A percentile compares a stretch with the other conserved stretches of the same genome.
phyloP scores from a whole-genome alignment of 2,329 filamentous ascomycete genomes.

The Phaeoacremonium minimum region DNA sequence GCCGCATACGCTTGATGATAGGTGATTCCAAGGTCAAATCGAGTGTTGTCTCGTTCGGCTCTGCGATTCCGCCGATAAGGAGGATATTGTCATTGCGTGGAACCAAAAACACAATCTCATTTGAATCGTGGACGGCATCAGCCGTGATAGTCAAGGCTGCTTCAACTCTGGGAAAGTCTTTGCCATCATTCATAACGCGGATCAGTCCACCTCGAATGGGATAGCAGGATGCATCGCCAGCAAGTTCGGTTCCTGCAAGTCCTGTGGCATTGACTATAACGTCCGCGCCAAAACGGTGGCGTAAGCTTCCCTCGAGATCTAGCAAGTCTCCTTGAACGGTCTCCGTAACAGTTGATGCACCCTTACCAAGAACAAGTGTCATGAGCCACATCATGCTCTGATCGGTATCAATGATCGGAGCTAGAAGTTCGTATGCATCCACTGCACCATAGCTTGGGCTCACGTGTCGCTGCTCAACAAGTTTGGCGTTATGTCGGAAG shows the following conservation, averaged over 20 bases:
- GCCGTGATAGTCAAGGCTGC: conserved; percentile 34
- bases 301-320: conserved; percentile 26
- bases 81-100: conserved; percentile 38
- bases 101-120: conserved; percentile 37
- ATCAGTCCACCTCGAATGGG: conserved; percentile 37
- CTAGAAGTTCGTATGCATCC: conserved; percentile 38
- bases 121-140: conserved; percentile 24
- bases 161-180: conserved; percentile 32
- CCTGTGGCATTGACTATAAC: conserved; percentile 39
- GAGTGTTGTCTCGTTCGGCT: conserved; percentile 29
- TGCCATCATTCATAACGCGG: conserved; percentile 39
- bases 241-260: conserved; percentile 27
- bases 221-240: conserved; percentile 31
- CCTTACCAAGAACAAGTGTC: conserved; percentile 33
- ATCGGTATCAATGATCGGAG: conserved; percentile 42
- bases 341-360: conserved; percentile 30
- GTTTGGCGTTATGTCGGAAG: conserved; percentile 26
- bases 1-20: conserved; percentile 34
- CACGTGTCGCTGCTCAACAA: conserved; percentile 28
- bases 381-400: conserved; percentile 35
- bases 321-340: conserved; percentile 29
- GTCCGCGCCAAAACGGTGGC: conserved; percentile 27
- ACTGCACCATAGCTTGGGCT: conserved; percentile 27
- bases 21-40: conserved; percentile 31
- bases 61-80: conserved; percentile 31